phyloP scores from a whole-genome alignment of 176 grass and related monocot species.

The Aegilops longissima region DNA sequence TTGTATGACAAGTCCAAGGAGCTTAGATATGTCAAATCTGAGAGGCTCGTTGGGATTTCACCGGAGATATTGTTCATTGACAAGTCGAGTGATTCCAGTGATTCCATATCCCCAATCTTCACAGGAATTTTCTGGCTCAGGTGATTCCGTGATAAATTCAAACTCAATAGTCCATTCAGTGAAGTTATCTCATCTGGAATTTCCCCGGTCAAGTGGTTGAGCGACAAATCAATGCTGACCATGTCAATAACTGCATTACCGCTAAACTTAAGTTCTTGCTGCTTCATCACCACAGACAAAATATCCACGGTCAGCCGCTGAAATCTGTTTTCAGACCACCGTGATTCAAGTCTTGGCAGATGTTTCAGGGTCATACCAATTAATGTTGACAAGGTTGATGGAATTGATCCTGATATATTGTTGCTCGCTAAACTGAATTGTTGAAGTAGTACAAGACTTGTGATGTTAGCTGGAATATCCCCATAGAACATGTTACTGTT shows the following conservation, averaged over 20 bases:
- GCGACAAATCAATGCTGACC: neutral
- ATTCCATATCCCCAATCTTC: constrained; percentile 22
- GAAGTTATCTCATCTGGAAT: neutral
- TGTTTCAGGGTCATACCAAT: neutral
- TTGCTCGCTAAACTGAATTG: constrained; percentile 34
- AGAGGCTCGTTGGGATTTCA: neutral
- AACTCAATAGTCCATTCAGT: neutral
- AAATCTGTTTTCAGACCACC: too few species aligned
- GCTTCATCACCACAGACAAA: constrained; percentile 8
- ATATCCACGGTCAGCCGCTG: too few species aligned
- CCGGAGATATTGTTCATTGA: constrained; percentile 31
- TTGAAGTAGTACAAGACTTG: constrained; percentile 16
- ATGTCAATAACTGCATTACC: neutral
- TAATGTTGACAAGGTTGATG: constrained; percentile 15
- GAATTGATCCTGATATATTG: constrained; percentile 35
- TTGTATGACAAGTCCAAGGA: constrained; percentile 39
- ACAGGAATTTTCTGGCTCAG: neutral
- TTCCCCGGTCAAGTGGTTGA: neutral
- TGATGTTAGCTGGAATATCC: neutral
- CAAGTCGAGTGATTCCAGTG: constrained; percentile 49
- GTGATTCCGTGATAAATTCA: neutral
- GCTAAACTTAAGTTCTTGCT: neutral
- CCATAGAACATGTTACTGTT: constrained; percentile 45
- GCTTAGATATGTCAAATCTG: constrained; percentile 21
- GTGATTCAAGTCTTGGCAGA: neutral